Evolutionary conservation across 78 protist species (phyloP), one percentile per base, ranked within the genome.

Genomic region (Chrysochromulina parva): DNA sequence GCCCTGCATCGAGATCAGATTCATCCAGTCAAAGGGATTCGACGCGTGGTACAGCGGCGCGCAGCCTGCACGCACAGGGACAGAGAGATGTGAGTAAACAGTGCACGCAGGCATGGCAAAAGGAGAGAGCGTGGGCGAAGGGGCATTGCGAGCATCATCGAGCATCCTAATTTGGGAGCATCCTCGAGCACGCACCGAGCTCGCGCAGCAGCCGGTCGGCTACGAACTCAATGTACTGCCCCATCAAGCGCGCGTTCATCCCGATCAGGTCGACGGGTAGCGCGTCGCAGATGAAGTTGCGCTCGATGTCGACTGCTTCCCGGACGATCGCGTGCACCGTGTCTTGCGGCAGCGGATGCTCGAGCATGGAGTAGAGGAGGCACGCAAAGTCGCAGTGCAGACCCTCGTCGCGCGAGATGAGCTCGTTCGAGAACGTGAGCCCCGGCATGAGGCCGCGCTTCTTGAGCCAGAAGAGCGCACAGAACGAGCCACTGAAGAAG

Each of bases 21-120:
- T 99, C 99, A 98, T 98, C 96, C 96, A 98, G 90, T 96, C 98
- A 91, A 98, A 98, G 19, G 99, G 99, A 92, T 90, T 84, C 52
- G 20, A 0, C 24, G 52, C 59, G 50, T 26, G 24, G 52, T 20
- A 76, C 20, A 95, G 53, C 94, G 96, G 96, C 65, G 80, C 88
- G 93, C 73, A 88, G 74, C 98, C 98, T 58, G 38, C 38, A 38
- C 38, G 38, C 38, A 38, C 38, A 38, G 38, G 38, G 38, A 38
- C 38, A 38, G 38, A 38, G 38, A 38, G 38, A 38, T 38, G 38
- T 38, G 38, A 38, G 38, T 38, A 38, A 38, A 38, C 38, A 38
- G 38, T 38, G 38, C 38, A 38, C 38, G 38, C 38, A 38, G 38
- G 38, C 38, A 38, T 38, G 38, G 38, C 38, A 38, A 38, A 38